Conservation (phyloP, 2,329 filamentous ascomycete genomes). For the Calcarisporium arbuscula region DNA sequence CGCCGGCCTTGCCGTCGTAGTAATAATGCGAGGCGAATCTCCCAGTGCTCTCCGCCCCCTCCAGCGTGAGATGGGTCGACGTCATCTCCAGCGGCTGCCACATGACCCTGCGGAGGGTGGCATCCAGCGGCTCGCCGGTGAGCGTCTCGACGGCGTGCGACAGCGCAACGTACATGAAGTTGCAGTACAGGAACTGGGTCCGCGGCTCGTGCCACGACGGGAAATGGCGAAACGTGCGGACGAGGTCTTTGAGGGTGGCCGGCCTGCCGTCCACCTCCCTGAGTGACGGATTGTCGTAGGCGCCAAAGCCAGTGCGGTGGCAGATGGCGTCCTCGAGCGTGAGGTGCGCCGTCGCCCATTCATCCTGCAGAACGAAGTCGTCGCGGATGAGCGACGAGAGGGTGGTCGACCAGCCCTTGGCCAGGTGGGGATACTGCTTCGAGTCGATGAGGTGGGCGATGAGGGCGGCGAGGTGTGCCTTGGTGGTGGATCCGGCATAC, state of each 20-base stretch:
- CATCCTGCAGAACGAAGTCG: slow-evolving; percentile 44
- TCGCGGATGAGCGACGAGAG: slow-evolving; percentile 41
- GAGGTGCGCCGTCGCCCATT: slow-evolving; percentile 38
- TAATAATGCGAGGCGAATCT: too few species aligned
- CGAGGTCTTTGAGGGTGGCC: slow-evolving; percentile 26
- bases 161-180: slow-evolving; percentile 41
- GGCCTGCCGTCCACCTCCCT: slow-evolving; percentile 21
- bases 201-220: slow-evolving; percentile 37
- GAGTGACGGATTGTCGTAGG: slow-evolving; percentile 26
- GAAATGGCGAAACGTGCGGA: slow-evolving; percentile 38
- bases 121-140: slow-evolving; percentile 27
- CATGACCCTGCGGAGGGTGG: slow-evolving; percentile 33
- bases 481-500: slow-evolving; percentile 50
- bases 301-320: slow-evolving; percentile 45
- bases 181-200: slow-evolving; percentile 41
- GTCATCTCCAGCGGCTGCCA: slow-evolving; percentile 42
- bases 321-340: slow-evolving; percentile 49
- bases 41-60: slow-evolving; percentile 29
- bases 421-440: slow-evolving; percentile 18
- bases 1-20: slow-evolving; percentile 28
- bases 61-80: slow-evolving; percentile 29
- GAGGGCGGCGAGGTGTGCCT: slow-evolving; percentile 42
- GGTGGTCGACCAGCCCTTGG: slow-evolving; percentile 39
- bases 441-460: slow-evolving; percentile 45
- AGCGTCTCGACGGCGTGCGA: slow-evolving; percentile 38